Percentiles rank a stretch among this genome's conserved stretches.
Conservation (phyloP, 2,329 filamentous ascomycete species). For the Cladosporium sp. region DNA sequence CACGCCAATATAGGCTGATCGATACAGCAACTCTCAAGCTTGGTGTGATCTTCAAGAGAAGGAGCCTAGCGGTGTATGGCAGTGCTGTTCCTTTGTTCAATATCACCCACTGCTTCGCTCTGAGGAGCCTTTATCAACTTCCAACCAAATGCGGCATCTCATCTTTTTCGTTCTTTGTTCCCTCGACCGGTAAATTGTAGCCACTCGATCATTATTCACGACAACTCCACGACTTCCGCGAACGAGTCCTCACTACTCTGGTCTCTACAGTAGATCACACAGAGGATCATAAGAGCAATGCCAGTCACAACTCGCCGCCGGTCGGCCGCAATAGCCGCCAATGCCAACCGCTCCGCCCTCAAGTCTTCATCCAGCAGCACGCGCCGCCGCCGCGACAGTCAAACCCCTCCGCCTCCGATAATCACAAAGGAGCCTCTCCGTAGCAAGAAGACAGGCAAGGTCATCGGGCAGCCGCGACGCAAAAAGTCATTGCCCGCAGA, state of each 20-base stretch:
- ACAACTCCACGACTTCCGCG: not conserved
- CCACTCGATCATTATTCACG: not conserved
- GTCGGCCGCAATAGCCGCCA: slow-evolving; percentile 3
- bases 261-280: not conserved
- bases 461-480: slow-evolving; percentile 1
- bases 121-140: no score
- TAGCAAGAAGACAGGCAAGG: not conserved
- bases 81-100: not conserved
- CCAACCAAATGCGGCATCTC: not conserved
- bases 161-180: not conserved
- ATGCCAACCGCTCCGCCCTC: not conserved
- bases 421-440: slow-evolving; percentile 1
- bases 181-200: not conserved
- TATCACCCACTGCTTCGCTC: not conserved
- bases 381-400: not conserved
- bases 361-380: not conserved
- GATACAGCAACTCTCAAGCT: not conserved
- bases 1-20: not conserved
- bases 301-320: slow-evolving; percentile 13
- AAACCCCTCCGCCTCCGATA: not conserved
- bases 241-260: not conserved
- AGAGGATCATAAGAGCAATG: not conserved
- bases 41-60: not conserved
- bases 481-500: not conserved
- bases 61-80: not conserved